phyloP scores from a whole-genome alignment of 495 filamentous ascomycete species.

The Annulohypoxylon moriforme region DNA sequence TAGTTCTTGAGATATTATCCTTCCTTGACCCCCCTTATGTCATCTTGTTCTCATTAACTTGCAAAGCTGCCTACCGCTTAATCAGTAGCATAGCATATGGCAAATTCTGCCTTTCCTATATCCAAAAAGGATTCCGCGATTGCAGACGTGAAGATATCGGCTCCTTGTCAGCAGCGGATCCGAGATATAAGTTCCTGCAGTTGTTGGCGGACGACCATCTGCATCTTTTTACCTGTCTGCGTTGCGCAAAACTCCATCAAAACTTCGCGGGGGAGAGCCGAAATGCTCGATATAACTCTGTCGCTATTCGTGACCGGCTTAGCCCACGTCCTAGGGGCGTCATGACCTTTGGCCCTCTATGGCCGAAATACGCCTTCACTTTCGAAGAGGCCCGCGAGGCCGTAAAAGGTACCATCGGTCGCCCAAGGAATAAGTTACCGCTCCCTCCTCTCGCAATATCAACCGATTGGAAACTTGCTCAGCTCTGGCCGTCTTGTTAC shows the following conservation, averaged over 20 bases:
- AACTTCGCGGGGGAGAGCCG: background rate
- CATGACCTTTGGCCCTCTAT: slow-evolving; percentile 31
- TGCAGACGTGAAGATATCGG: background rate
- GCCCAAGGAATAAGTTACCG: background rate
- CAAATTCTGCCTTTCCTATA: background rate
- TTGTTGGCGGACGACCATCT: slow-evolving; percentile 7
- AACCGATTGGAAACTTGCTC: slow-evolving; percentile 33
- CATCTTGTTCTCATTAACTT: slow-evolving; percentile 24
- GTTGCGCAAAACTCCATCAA: slow-evolving; percentile 22
- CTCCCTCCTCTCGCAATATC: slow-evolving; percentile 17
- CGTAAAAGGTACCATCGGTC: background rate
- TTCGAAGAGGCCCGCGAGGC: background rate
- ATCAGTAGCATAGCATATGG: background rate
- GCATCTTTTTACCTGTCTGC: slow-evolving; percentile 9
- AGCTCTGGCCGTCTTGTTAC: slow-evolving; percentile 25
- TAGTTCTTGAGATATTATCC: slow-evolving; percentile 13
- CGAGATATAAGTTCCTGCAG: slow-evolving; percentile 13
- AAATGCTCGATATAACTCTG: background rate
- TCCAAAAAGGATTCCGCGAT: slow-evolving; percentile 1
- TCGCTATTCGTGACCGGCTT: background rate
- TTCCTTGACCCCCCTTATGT: slow-evolving; percentile 7
- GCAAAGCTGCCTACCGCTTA: slow-evolving; percentile 9
- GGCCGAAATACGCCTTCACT: slow-evolving; percentile 28
- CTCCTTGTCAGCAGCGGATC: background rate
- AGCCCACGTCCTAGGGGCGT: background rate